Evolutionary conservation across 2,329 filamentous ascomycete genomes (phyloP).

Genomic region (Colletotrichum scovillei): DNA sequence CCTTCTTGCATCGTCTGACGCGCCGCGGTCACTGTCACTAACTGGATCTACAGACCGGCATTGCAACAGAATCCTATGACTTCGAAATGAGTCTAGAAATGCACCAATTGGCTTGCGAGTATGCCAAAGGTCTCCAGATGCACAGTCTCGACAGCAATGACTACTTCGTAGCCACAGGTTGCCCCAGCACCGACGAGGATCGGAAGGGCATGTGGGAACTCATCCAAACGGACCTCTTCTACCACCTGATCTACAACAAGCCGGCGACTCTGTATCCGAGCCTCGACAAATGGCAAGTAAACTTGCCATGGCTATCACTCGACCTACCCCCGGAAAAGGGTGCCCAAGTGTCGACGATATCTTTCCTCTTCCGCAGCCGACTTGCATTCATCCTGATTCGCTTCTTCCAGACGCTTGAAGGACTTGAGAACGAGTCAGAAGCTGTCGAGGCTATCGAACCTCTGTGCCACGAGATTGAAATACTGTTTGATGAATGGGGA

Average conservation of each 20-base stretch:
- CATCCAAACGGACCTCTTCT: conserved; percentile 47
- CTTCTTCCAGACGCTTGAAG: conserved; percentile 40
- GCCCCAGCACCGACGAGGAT: conserved; percentile 37
- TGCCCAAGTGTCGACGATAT: conserved; percentile 39
- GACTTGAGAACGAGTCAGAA: not conserved
- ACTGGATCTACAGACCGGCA: conserved; percentile 37
- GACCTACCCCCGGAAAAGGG: conserved; percentile 37
- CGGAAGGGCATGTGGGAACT: conserved; percentile 47
- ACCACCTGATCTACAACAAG: conserved; percentile 45
- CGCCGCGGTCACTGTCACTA: accelerated
- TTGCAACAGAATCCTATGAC: conserved; percentile 45
- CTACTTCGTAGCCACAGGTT: conserved; percentile 14
- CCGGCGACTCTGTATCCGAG: conserved; percentile 41
- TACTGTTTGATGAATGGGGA: conserved; percentile 43
- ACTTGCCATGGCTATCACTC: conserved; percentile 45
- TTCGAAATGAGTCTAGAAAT: conserved; percentile 45
- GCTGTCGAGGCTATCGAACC: conserved; percentile 17
- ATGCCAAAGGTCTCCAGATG: conserved; percentile 44
- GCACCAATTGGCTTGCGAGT: conserved; percentile 44
- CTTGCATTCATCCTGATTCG: conserved; percentile 44
- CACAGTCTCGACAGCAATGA: conserved; percentile 45
- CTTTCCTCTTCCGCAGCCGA: conserved; percentile 44
- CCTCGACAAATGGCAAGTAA: conserved; percentile 44
- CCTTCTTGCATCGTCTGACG: not conserved
- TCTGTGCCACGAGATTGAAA: conserved; percentile 42